Evolutionary conservation across 2,329 filamentous ascomycete genomes (phyloP).

Genomic region (Exophiala alcalophila): DNA sequence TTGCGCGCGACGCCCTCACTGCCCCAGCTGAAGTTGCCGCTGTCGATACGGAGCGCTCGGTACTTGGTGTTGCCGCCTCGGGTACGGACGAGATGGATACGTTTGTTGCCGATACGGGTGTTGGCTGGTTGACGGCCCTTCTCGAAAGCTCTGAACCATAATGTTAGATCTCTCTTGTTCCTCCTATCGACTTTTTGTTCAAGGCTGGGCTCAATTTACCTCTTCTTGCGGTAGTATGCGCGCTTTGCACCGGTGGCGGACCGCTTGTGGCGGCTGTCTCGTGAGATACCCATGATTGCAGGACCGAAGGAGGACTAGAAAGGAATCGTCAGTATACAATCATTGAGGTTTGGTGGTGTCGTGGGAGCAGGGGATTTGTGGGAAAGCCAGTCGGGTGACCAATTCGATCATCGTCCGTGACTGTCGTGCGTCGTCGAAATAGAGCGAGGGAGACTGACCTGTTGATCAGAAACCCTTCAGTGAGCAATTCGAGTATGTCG

Average conservation of each 20-base stretch:
- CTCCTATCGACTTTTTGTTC: not conserved
- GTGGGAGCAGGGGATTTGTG: not conserved
- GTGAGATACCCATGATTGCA: conserved; percentile 98
- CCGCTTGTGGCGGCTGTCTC: conserved; percentile 99
- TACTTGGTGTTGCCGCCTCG: conserved; percentile 99
- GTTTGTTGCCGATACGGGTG: conserved; percentile 97
- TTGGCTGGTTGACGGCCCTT: conserved; percentile 98
- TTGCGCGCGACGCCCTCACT: conserved; percentile 98
- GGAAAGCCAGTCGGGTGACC: not conserved
- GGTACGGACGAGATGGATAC: conserved; percentile 93
- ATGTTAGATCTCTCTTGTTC: conserved; percentile 13
- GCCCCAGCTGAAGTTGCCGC: conserved; percentile 99
- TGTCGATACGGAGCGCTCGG: conserved; percentile 97
- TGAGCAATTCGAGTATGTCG: conserved; percentile 25
- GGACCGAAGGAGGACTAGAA: conserved; percentile 54
- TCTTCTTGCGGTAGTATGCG: conserved; percentile 74
- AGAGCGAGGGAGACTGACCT: conserved; percentile 20
- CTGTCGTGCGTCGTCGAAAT: not conserved
- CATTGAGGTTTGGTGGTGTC: too few relatives aligned
- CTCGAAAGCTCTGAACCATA: conserved; percentile 91
- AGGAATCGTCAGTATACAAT: conserved; percentile 9
- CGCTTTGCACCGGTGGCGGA: conserved; percentile 98
- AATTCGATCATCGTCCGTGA: not conserved
- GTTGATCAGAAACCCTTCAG: conserved; percentile 24
- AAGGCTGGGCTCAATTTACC: conserved; percentile 40